Conservation (phyloP, 306 rosid genomes). For the Glycyrrhiza uralensis region DNA sequence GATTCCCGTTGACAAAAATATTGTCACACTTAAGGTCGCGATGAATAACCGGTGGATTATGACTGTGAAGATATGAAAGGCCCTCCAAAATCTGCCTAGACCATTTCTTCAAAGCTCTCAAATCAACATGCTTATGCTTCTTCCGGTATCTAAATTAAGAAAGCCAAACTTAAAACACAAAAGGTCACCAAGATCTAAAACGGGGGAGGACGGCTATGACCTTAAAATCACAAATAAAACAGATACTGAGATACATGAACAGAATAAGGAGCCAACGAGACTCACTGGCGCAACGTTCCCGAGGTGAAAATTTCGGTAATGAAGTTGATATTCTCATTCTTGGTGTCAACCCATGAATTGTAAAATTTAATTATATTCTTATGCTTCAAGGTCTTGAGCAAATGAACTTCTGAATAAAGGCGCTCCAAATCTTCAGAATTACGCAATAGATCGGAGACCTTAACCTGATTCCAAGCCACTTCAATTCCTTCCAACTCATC, state of each 20-base stretch:
- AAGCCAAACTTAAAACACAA: background rate
- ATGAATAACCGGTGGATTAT: conserved; percentile 90
- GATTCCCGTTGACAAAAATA: conserved; percentile 95
- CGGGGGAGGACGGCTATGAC: background rate
- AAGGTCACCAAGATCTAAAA: background rate
- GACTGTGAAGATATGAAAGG: conserved; percentile 88
- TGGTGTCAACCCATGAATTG: conserved; percentile 83
- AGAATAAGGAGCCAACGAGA: background rate
- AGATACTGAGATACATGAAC: background rate
- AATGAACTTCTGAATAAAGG: conserved; percentile 88
- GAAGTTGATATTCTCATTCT: conserved; percentile 75
- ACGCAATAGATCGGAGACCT: conserved; percentile 77
- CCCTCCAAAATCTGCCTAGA: conserved; percentile 97
- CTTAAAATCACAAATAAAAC: background rate
- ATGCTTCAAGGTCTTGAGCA: conserved; percentile 93
- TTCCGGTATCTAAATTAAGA: conserved; percentile 65
- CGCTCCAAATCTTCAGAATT: conserved; percentile 85
- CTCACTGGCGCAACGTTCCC: conserved; percentile 92
- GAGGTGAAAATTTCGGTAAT: conserved; percentile 97
- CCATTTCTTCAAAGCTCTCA: conserved; percentile 99
- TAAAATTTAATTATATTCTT: conserved; percentile 89
- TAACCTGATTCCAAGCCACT: conserved; percentile 99
- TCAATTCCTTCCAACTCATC: conserved; percentile 97
- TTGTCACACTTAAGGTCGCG: conserved; percentile 99
- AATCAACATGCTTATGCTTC: conserved; percentile 93